Conservation (phyloP, 2,329 filamentous ascomycete species). For the Calonectria ilicicola region DNA sequence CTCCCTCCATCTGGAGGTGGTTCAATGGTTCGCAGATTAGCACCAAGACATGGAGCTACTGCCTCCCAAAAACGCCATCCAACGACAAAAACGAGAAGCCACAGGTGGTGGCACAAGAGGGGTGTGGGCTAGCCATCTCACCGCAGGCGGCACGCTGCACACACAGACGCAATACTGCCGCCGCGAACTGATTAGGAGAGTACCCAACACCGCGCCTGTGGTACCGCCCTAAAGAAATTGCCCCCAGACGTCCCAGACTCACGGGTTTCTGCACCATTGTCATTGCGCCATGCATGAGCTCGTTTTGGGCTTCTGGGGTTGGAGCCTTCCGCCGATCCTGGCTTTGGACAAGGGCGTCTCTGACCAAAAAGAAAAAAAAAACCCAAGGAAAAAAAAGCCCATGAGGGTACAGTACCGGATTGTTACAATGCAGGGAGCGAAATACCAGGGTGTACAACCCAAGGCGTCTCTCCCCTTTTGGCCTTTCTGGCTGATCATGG, state of each 20-base stretch:
- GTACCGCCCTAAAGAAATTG: conserved; percentile 12
- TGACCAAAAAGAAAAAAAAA: neutral
- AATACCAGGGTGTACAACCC: neutral
- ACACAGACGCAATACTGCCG: conserved; percentile 4
- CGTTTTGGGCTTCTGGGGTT: neutral
- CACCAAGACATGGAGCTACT: conserved; percentile 6
- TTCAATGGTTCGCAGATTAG: conserved; percentile 21
- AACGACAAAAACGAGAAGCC: neutral
- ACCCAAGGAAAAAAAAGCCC: neutral
- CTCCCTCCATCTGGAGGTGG: conserved; percentile 24
- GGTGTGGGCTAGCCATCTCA: neutral
- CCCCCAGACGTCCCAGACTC: neutral
- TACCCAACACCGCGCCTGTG: conserved; percentile 15
- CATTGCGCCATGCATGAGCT: conserved; percentile 5
- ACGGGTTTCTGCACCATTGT: conserved; percentile 15
- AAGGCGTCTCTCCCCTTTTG: neutral
- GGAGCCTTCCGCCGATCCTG: conserved; percentile 3
- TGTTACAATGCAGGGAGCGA: conserved; percentile 22
- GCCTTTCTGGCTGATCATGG: neutral
- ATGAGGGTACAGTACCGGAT: conserved; percentile 10
- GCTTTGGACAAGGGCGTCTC: neutral
- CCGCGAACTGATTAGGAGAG: conserved; percentile 2
- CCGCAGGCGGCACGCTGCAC: neutral
- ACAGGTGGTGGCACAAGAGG: neutral
- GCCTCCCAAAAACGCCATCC: neutral